Evolutionary conservation across 192 early-diverging fungal genomes (phyloP), one percentile per base, ranked within the genome.

Genomic region (Linnemannia zychae): DNA sequence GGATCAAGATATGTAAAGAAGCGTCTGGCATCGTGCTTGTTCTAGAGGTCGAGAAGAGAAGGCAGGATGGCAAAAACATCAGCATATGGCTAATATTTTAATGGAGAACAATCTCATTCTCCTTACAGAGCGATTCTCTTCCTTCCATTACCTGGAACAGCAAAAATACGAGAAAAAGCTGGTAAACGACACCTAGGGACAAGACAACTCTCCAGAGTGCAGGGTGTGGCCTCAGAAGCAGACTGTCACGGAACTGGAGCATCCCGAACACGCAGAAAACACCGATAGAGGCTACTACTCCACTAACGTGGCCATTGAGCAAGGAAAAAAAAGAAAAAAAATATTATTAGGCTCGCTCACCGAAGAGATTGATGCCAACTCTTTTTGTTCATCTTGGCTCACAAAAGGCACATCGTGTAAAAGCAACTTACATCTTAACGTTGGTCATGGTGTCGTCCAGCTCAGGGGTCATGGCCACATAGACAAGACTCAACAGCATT

Each of bases 131-230:
- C 52, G 4, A 31, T 9, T 11, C 44, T 33, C n/a, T n/a, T n/a
- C 22, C 52, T 13, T 3, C 28, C 9, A 12, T 73, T 91, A 96
- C 95, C 90, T 96, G 96, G 90, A 99, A 99, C 71, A 98, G 87
- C 63, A 97, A 71, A 81, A 97, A 97, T 24, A 98, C 95, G 67
- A 99, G 88, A 72, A 95, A 92, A 85, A 98, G 92, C 86, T 97
- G 94, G 73, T 99, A 99, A 36, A 95, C 82, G 5, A 99, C 95
- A 38, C 95, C 95, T 16, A 96, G 76, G 16, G 94, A 94, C 50
- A 99, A 86, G 13, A 99, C 95, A 44, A 93, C 91, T 40, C 98
- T 90, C 98, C 98, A 99, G 72, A 99, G 91, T 11, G 95, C 97
- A 31, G 96, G 95, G 80, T 98, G 97, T 9, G 98, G 98, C 57